Percentiles rank a stretch among this genome's conserved stretches.
Evolutionary conservation across 2,329 filamentous ascomycete species (phyloP).

Genomic region (Aspergillus quadrilineatus): DNA sequence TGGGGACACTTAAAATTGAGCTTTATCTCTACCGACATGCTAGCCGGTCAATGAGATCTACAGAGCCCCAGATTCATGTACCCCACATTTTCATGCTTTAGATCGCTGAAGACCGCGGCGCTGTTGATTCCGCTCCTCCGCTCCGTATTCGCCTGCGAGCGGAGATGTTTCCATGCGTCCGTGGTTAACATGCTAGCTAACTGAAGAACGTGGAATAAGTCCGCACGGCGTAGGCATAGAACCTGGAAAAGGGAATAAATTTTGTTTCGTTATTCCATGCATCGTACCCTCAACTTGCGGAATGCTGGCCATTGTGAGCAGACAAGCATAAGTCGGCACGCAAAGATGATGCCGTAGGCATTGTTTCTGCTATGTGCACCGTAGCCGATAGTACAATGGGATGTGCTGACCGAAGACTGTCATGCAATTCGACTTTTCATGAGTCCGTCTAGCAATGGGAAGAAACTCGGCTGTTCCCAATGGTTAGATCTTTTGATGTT

Average conservation of each 20-base stretch:
- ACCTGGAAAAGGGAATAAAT: background rate
- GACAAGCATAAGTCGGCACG: no score
- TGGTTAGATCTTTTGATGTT: no score
- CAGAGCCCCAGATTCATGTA: background rate
- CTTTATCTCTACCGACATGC: background rate
- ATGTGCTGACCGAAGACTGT: no score
- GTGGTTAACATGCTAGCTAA: background rate
- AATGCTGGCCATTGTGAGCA: no score
- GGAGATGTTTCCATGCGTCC: background rate
- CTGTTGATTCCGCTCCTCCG: background rate
- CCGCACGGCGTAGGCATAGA: background rate
- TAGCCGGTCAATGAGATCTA: slow-evolving; percentile 1
- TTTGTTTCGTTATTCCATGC: no score
- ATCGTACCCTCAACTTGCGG: no score
- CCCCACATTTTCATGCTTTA: background rate
- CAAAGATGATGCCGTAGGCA: no score
- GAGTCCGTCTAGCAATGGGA: no score
- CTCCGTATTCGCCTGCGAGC: background rate
- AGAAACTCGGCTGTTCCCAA: no score
- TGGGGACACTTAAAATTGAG: background rate
- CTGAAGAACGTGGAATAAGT: background rate
- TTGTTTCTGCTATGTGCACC: no score
- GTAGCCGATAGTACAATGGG: no score
- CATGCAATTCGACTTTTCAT: no score
- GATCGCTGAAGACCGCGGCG: background rate